Evolutionary conservation across 495 filamentous ascomycete species (phyloP).

Genomic region (Penicillium waksmanii): DNA sequence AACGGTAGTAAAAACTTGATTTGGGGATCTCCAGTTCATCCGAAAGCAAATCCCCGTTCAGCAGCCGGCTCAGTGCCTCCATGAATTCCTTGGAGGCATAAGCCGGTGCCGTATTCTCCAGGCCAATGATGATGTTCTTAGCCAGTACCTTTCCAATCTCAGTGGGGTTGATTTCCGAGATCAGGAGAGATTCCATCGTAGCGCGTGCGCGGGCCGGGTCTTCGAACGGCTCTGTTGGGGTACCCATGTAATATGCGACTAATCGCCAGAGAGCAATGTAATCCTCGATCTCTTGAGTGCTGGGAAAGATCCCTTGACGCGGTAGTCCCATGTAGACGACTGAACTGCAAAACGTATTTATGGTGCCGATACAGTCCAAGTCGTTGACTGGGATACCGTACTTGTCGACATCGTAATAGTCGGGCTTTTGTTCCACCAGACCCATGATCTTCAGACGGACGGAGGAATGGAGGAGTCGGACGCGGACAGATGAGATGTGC

Average conservation of each 20-base stretch:
- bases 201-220: slow-evolving; percentile 56
- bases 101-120: slow-evolving; percentile 64
- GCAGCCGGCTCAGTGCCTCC: slow-evolving; percentile 65
- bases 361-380: slow-evolving; percentile 72
- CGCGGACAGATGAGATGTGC: slow-evolving; percentile 68
- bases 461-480: slow-evolving; percentile 73
- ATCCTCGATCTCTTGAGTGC: slow-evolving; percentile 63
- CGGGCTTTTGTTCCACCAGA: slow-evolving; percentile 54
- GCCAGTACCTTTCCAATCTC: slow-evolving; percentile 63
- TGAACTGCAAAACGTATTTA: slow-evolving; percentile 66
- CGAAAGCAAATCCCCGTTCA: slow-evolving; percentile 66
- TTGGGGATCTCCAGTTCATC: slow-evolving; percentile 62
- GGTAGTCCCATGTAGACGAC: slow-evolving; percentile 72
- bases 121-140: slow-evolving; percentile 71
- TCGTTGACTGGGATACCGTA: slow-evolving; percentile 75
- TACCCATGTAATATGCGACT: slow-evolving; percentile 71
- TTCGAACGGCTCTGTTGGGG: slow-evolving; percentile 60
- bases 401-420: slow-evolving; percentile 64
- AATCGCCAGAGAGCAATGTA: slow-evolving; percentile 80
- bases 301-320: slow-evolving; percentile 70
- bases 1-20: slow-evolving; percentile 58
- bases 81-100: slow-evolving; percentile 66
- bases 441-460: slow-evolving; percentile 68
- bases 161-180: slow-evolving; percentile 66
- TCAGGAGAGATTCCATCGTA: slow-evolving; percentile 66